These are phyloP conservation scores for Erythrophleum ivorense DNA, from an alignment of 331 rosid genomes.

Conservation along the genomic window DNA sequence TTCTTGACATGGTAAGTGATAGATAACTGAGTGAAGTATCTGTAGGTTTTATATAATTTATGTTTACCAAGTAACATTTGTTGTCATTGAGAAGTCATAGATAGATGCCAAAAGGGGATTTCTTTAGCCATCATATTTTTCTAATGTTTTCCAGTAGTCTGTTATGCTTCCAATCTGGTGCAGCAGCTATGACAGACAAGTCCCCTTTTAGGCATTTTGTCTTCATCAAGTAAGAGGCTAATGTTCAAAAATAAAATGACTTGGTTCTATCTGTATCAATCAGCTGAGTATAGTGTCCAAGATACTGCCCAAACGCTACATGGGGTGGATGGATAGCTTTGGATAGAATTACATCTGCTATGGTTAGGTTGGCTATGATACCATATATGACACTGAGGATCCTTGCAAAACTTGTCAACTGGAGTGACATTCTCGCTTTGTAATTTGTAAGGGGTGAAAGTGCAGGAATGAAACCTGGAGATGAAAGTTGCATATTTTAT, in stretches of 20 bases:
- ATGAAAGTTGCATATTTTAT: neutral
- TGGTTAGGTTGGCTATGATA: neutral
- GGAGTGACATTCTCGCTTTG: neutral
- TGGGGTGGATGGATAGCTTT: slow-evolving; percentile 16
- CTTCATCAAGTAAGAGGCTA: neutral
- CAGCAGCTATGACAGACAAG: slow-evolving; percentile 7
- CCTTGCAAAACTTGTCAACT: neutral
- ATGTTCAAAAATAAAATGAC: neutral
- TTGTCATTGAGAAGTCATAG: neutral
- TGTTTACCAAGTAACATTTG: neutral
- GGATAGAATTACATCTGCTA: neutral
- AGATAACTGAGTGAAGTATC: neutral
- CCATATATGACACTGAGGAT: neutral
- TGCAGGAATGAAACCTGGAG: neutral
- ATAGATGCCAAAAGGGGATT: neutral
- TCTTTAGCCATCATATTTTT: neutral
- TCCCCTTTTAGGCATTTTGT: neutral
- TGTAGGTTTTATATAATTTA: neutral
- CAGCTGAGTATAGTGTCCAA: neutral
- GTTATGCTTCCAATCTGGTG: slow-evolving; percentile 1
- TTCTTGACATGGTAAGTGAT: slow-evolving; percentile 11
- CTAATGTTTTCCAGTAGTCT: neutral
- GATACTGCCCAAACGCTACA: neutral
- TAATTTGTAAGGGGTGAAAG: neutral
- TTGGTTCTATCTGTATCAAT: neutral